These are phyloP conservation scores for Thermomucor indicae-seudaticae DNA, from an alignment of 371 early-diverging fungal genomes.

Conservation along the genomic window DNA sequence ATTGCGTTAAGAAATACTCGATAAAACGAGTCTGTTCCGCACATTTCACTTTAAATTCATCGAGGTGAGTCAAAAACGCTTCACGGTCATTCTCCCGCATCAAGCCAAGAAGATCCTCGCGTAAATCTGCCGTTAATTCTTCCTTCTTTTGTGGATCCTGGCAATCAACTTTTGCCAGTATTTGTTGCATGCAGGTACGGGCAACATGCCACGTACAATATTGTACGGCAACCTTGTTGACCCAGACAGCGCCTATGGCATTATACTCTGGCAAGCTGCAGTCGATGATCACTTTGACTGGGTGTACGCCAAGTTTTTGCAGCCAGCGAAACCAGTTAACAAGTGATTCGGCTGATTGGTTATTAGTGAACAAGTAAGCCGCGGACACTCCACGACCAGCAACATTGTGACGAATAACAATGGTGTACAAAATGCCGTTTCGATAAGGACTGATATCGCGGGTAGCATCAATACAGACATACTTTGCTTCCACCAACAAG, in stretches of 20 bases:
- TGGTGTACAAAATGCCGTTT: neutral
- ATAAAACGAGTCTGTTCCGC: neutral
- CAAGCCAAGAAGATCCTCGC: neutral
- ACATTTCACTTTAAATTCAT: neutral
- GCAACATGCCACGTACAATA: constrained; percentile 1
- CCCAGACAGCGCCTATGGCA: neutral
- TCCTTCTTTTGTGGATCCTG: neutral
- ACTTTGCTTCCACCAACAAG: neutral
- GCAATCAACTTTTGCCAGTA: neutral
- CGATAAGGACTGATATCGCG: neutral
- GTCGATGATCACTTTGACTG: neutral
- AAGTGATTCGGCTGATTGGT: neutral
- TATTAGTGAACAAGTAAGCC: neutral
- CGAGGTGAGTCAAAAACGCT: neutral
- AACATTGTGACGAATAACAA: neutral
- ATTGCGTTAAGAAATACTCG: neutral
- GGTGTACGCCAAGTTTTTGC: too few relatives aligned
- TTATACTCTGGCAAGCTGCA: neutral
- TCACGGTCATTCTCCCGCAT: neutral
- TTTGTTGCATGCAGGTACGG: neutral
- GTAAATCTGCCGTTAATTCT: neutral
- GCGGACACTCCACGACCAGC: neutral
- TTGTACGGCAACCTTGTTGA: neutral
- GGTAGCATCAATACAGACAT: neutral
- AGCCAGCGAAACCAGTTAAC: neutral